These are phyloP conservation scores for Acorus calamus DNA, from an alignment of 106 monocot genomes.

Conservation along the genomic window DNA sequence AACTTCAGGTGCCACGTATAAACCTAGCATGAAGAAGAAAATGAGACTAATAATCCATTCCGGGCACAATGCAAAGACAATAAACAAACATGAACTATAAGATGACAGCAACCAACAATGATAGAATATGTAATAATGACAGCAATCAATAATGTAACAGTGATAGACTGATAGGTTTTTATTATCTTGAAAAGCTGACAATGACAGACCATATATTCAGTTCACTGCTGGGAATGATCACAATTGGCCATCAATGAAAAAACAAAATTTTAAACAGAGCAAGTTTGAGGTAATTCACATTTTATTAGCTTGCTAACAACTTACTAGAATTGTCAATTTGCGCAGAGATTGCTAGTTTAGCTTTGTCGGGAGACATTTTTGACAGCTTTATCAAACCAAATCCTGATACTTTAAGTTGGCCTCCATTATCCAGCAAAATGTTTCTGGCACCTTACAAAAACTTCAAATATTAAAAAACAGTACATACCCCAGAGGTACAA, in stretches of 20 bases:
- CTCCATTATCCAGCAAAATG: slow-evolving; percentile 83
- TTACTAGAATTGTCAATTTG: slow-evolving; percentile 43
- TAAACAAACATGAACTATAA: slow-evolving; percentile 1
- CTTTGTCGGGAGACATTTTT: slow-evolving; percentile 62
- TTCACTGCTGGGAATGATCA: no score
- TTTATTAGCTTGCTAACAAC: slow-evolving; percentile 1
- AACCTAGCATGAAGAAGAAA: slow-evolving; percentile 29
- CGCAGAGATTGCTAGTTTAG: slow-evolving; percentile 38
- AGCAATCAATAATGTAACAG: no score
- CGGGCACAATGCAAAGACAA: no score
- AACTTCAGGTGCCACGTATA: slow-evolving; percentile 80
- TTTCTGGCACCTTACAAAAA: slow-evolving; percentile 94
- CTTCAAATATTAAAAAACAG: slow-evolving; percentile 56
- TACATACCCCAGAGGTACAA: slow-evolving; percentile 17
- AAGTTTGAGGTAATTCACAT: no score
- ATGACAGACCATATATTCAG: no score
- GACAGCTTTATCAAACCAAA: slow-evolving; percentile 79
- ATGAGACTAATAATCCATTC: not conserved
- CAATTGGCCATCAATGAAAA: no score
- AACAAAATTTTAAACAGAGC: no score
- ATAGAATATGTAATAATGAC: not conserved
- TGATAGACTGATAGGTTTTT: no score
- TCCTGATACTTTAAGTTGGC: slow-evolving; percentile 70
- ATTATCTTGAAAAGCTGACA: no score
- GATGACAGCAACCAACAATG: not conserved